Conservation (phyloP, 2,329 filamentous ascomycete species). For the Neofusicoccum sp. region DNA sequence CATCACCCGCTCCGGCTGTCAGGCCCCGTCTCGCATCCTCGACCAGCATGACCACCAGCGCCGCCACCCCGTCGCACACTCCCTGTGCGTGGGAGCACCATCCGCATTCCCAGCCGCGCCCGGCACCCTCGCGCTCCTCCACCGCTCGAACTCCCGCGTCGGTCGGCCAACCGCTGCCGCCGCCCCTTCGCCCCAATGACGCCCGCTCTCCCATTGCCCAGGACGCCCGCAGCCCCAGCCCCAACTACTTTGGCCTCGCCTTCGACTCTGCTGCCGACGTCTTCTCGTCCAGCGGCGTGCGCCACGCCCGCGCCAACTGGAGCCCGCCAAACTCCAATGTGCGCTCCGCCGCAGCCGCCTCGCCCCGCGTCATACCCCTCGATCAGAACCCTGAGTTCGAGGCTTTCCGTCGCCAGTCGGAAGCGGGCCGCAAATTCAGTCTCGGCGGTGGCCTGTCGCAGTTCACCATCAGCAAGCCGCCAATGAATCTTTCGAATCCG, state of each 20-base stretch:
- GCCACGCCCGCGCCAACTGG: slow-evolving; percentile 69
- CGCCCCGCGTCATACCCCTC: slow-evolving; percentile 67
- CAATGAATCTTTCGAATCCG: slow-evolving; percentile 7
- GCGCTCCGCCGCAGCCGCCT: slow-evolving; percentile 65
- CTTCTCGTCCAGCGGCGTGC: slow-evolving; percentile 59
- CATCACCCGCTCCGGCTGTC: background rate
- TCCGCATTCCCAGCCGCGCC: slow-evolving; percentile 22
- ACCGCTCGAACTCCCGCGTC: slow-evolving; percentile 26
- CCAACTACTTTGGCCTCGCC: slow-evolving; percentile 83
- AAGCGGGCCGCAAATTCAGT: slow-evolving; percentile 57
- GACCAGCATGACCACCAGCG: slow-evolving; percentile 10
- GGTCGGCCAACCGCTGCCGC: slow-evolving; percentile 25
- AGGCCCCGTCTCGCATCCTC: slow-evolving; percentile 3
- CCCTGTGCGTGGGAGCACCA: slow-evolving; percentile 15
- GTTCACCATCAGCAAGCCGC: slow-evolving; percentile 33
- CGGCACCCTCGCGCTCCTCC: slow-evolving; percentile 29
- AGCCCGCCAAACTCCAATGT: slow-evolving; percentile 69
- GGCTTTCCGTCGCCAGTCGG: slow-evolving; percentile 69
- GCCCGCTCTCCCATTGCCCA: slow-evolving; percentile 33
- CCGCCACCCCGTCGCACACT: slow-evolving; percentile 17
- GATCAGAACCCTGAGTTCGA: slow-evolving; percentile 82
- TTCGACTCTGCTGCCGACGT: slow-evolving; percentile 61
- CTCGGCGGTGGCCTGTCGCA: slow-evolving; percentile 39
- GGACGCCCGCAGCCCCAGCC: slow-evolving; percentile 54
- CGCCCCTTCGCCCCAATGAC: slow-evolving; percentile 29